Evolutionary conservation across 78 protist genomes (phyloP).

Genomic region (Dictyostelium purpureum): DNA sequence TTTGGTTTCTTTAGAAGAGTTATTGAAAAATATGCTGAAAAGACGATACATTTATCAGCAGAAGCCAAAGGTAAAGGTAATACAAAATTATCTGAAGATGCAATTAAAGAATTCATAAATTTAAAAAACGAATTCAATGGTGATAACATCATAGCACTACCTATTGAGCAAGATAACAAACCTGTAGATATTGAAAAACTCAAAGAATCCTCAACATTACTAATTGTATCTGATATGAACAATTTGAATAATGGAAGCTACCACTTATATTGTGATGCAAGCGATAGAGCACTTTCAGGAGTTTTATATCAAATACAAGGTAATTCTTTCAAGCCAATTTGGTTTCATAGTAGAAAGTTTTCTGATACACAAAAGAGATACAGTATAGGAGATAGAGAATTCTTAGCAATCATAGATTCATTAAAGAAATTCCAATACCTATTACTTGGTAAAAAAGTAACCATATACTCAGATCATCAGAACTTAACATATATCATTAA

Average conservation of each 20-base stretch:
- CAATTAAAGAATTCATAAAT: neutral
- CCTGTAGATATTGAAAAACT: neutral
- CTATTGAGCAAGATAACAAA: neutral
- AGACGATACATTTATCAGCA: neutral
- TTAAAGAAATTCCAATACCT: neutral
- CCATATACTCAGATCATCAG: conserved; percentile 1
- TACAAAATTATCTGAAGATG: neutral
- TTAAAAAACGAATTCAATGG: neutral
- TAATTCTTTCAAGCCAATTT: neutral
- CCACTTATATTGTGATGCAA: neutral
- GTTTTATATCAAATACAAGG: neutral
- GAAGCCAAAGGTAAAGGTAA: neutral
- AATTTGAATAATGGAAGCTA: neutral
- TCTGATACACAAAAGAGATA: neutral
- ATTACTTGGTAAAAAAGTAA: neutral
- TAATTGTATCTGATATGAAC: neutral
- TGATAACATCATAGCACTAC: neutral
- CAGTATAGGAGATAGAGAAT: neutral
- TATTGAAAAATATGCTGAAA: neutral
- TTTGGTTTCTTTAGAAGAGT: neutral
- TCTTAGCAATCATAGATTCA: neutral
- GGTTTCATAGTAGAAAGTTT: neutral
- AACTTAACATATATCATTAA: neutral
- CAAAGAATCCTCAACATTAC: neutral
- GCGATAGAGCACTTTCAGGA: neutral